Base-by-base conservation (phyloP, 176 grass and related monocot genomes). In the Aegilops sharonensis region DNA sequence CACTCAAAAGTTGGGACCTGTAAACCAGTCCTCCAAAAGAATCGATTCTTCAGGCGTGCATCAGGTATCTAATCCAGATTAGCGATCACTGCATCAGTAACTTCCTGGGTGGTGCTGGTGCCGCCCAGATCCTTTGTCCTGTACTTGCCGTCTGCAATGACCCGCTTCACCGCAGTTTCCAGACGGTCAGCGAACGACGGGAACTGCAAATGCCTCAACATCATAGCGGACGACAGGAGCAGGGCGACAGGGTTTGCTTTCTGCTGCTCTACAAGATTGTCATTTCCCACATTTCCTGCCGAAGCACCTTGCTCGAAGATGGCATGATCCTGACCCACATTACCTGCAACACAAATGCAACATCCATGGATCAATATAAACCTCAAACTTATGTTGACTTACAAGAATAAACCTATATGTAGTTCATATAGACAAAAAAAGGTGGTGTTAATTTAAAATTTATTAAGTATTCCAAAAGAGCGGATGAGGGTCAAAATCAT, bases 221-320 rank as follows among this genome's bases (percentile, higher is more conserved):
- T 98, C 95, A 98, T 95, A 8, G 93, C 95, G 0, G 95, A 98
- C 37, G 95, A 98, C 47, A 98, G 81, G 72, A 95, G 93, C 73
- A 98, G 88, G 2, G 93, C 95, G 0, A 98, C 93, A 27, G 95
- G 95, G 72, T 98, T 98, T 73, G 93, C 93, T 68, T 89, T 93
- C 86, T 92, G 86, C 88, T 95, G 89, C 83, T 92, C 90, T 2
- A 94, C 65, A 21, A 98, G 83, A 3, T 92, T 95, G 72, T 93
- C 85, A 0, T 90, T 95, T 13, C 95, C 95, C 3, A 95, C 94
- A 48, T 95, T 98, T 81, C 95, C 95, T 35, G 95, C 91, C 20
- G 95, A 98, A 85, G 95, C 95, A 78, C 95, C 95, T 92, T 98
- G 95, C 91, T 98, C 95, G 11, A 98, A 98, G 79, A 98, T 74